Base-by-base conservation (phyloP, 2,329 filamentous ascomycete genomes). In the Lachnellula subtilissima region DNA sequence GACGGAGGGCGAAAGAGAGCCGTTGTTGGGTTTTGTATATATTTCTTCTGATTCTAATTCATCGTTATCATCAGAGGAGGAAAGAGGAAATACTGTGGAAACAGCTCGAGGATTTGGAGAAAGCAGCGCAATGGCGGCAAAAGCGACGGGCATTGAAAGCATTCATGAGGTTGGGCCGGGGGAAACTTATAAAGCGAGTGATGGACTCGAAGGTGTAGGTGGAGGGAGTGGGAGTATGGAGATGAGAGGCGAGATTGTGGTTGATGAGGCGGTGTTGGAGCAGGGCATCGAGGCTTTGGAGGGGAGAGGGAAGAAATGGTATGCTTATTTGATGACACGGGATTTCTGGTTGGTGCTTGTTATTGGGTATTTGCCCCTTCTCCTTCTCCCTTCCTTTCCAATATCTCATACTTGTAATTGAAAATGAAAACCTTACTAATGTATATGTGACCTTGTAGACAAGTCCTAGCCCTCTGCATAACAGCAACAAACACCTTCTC, bases 401-500 rank as follows among this genome's bases (percentile, higher is more conserved):
- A 32, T 32, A 9, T 32, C 28, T 32, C 8, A 32, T 32, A 11
- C 11, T 32, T 32, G 9, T 11, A 9, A 4, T 32, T 32, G 28
- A 11, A 32, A 32, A 11, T 32, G 2, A 11, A 15, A 19, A 8
- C 40, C 2, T 43, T 25, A 12, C n/a, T 19, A 23, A 22, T 22
- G 8, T 12, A 45, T 22, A 19, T 25, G 19, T 19, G 19, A 19
- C 50, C 36, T 36, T 36, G 17, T 55, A 83, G 82, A 57, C 92
- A 97, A 79, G 72, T 91, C 52, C 84, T 96, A 46, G 85, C 92
- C 4, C 83, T 99, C 57, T 92, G 91, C 76, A 94, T 96, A 74
- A 97, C 92, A 1, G 85, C 84, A 32, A 97, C 92, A 50, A 96
- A 95, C 78, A 97, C 94, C 48, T 90, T 97, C 69, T 89, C 88